Evolutionary conservation across 129 eudicot genomes (phyloP).

Genomic region (Flaveria robusta): DNA sequence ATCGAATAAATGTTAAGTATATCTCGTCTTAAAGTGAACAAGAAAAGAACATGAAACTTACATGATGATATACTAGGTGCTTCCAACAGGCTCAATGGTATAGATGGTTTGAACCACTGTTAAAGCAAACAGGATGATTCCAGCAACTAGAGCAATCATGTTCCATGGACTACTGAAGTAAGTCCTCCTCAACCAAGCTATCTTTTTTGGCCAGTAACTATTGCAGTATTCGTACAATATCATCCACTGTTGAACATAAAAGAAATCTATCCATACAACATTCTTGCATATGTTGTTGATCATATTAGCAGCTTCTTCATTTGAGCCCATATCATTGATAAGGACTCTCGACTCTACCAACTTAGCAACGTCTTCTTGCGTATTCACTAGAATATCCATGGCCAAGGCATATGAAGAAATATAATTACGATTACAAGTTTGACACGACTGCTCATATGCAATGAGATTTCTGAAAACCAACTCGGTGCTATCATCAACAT

Average conservation of each 20-base stretch:
- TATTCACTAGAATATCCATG: background rate
- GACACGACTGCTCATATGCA: background rate
- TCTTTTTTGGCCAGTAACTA: conserved; percentile 8
- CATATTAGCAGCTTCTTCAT: background rate
- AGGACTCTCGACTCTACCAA: background rate
- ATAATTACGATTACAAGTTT: background rate
- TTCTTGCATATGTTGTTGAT: background rate
- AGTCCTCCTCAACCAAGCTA: background rate
- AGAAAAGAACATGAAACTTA: background rate
- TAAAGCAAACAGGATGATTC: conserved; percentile 3
- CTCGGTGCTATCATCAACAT: background rate
- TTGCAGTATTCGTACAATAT: background rate
- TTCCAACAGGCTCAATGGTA: background rate
- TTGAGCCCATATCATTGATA: background rate
- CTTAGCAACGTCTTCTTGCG: background rate
- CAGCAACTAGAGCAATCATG: background rate
- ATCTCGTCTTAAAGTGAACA: background rate
- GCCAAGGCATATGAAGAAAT: background rate
- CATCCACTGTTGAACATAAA: background rate
- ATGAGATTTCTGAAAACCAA: background rate
- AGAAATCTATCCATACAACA: rapidly evolving
- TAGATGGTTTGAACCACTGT: background rate
- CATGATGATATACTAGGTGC: background rate
- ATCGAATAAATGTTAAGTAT: background rate
- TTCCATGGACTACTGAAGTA: conserved; percentile 22